These are phyloP conservation scores for Thecaphora thlaspeos DNA, from an alignment of 1,284 basidiomycete genomes.

Conservation along the genomic window DNA sequence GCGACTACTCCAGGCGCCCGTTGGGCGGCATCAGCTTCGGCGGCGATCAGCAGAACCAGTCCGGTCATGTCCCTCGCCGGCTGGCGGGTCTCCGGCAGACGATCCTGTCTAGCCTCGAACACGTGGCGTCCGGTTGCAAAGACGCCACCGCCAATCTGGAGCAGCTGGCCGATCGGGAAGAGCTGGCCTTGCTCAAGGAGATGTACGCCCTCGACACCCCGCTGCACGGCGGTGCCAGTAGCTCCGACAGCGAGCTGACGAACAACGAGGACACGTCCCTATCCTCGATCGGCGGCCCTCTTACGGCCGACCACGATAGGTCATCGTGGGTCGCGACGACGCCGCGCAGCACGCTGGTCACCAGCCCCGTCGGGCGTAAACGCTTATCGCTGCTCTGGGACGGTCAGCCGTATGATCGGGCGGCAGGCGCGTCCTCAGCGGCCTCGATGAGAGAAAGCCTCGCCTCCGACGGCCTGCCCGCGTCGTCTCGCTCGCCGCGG, in stretches of 20 bases:
- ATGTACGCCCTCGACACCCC: slow-evolving; percentile 35
- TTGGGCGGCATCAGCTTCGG: neutral
- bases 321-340: slow-evolving; percentile 21
- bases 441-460: slow-evolving; percentile 9
- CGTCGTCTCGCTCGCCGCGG: slow-evolving; percentile 22
- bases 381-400: slow-evolving; percentile 38
- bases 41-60: too few species aligned
- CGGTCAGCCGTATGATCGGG: slow-evolving; percentile 2
- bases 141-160: slow-evolving; percentile 9
- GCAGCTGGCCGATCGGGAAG: slow-evolving; percentile 32
- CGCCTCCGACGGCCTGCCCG: slow-evolving; percentile 18
- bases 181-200: slow-evolving; percentile 36
- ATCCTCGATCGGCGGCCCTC: slow-evolving; percentile 11
- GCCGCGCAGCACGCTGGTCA: slow-evolving; percentile 24
- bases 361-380: slow-evolving; percentile 21
- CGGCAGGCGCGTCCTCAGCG: neutral
- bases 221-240: slow-evolving; percentile 7
- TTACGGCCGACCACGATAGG: slow-evolving; percentile 15
- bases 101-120: slow-evolving; percentile 23
- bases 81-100: slow-evolving; percentile 28
- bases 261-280: slow-evolving; percentile 12
- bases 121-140: slow-evolving; percentile 21
- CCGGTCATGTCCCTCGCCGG: slow-evolving; percentile 11
- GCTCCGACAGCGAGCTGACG: slow-evolving; percentile 14
- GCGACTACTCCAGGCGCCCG: neutral